A percentile compares a stretch with the other conserved stretches of the same genome.
Evolutionary conservation across 2,329 filamentous ascomycete genomes (phyloP).

Genomic region (Eutypella sp.): DNA sequence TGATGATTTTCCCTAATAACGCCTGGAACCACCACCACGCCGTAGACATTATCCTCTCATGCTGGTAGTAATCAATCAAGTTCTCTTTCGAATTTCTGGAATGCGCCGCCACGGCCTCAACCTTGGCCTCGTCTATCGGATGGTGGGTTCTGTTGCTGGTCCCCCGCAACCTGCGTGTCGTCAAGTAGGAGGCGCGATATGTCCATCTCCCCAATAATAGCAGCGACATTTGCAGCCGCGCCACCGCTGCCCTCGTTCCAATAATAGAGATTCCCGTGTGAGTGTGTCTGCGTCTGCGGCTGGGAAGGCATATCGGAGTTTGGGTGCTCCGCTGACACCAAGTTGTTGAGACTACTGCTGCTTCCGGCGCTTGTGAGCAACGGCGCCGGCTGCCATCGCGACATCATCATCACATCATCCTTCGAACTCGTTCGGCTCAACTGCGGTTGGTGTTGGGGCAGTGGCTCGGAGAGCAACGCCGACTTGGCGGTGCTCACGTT

Average conservation of each 20-base stretch:
- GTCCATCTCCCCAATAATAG: constrained; percentile 56
- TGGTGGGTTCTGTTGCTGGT: constrained; percentile 8
- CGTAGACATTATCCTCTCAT: no score
- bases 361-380: constrained; percentile 3
- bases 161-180: constrained; percentile 33
- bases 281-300: constrained; percentile 19
- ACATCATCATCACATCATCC: constrained; percentile 47
- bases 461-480: no score
- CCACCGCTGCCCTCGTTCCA: constrained; percentile 37
- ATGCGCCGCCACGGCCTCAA: constrained; percentile 9
- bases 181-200: constrained; percentile 57
- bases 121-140: constrained; percentile 24
- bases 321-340: no score
- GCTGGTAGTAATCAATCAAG: no score
- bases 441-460: no score
- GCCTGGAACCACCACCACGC: not conserved
- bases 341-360: constrained; percentile 13
- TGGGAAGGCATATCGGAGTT: constrained; percentile 18
- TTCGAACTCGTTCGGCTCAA: constrained; percentile 36
- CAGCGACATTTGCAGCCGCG: constrained; percentile 33
- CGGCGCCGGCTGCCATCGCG: constrained; percentile 36
- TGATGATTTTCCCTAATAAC: not conserved
- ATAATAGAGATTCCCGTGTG: constrained; percentile 35
- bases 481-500: constrained; percentile 33
- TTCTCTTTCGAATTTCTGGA: not conserved